Conservation (phyloP, 768 basidiomycete genomes). For the Boletus barrowsii region DNA sequence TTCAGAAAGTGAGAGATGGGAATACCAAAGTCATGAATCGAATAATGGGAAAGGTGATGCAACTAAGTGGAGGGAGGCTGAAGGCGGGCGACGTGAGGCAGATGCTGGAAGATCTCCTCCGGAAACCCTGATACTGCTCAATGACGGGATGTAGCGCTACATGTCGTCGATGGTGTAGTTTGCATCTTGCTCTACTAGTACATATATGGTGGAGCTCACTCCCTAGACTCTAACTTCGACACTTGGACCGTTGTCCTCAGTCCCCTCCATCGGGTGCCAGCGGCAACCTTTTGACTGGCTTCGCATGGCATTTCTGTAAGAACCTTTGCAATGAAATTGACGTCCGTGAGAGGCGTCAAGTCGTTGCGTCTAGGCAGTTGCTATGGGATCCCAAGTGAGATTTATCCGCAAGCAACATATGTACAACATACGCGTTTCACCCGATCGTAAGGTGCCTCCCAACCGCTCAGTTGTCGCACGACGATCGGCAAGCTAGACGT, state of each 20-base stretch:
- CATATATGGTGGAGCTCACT: slow-evolving; percentile 1
- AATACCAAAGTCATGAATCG: slow-evolving; percentile 69
- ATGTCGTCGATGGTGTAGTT: background rate
- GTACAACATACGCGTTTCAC: slow-evolving; percentile 63
- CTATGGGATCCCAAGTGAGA: slow-evolving; percentile 34
- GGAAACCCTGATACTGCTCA: background rate
- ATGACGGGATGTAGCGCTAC: no score
- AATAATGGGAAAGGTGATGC: slow-evolving; percentile 62
- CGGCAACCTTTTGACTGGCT: slow-evolving; percentile 57
- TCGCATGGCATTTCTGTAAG: slow-evolving; percentile 61
- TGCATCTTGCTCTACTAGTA: slow-evolving; percentile 1
- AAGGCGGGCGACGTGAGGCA: slow-evolving; percentile 61
- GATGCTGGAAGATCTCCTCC: slow-evolving; percentile 48
- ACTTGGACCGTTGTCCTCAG: slow-evolving; percentile 66
- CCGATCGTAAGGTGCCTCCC: slow-evolving; percentile 85
- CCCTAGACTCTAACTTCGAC: slow-evolving; percentile 19
- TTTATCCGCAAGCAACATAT: background rate
- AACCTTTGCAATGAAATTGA: slow-evolving; percentile 74
- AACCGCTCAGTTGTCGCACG: slow-evolving; percentile 80
- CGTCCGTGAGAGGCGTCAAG: slow-evolving; percentile 83
- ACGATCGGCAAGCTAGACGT: slow-evolving; percentile 54
- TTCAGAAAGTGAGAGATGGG: slow-evolving; percentile 60
- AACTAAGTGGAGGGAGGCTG: slow-evolving; percentile 70
- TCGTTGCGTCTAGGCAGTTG: slow-evolving; percentile 73
- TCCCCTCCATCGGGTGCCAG: slow-evolving; percentile 83